These are phyloP conservation scores for Aspergillus amoenus DNA, from an alignment of 2,329 filamentous ascomycete genomes.

Conservation along the genomic window DNA sequence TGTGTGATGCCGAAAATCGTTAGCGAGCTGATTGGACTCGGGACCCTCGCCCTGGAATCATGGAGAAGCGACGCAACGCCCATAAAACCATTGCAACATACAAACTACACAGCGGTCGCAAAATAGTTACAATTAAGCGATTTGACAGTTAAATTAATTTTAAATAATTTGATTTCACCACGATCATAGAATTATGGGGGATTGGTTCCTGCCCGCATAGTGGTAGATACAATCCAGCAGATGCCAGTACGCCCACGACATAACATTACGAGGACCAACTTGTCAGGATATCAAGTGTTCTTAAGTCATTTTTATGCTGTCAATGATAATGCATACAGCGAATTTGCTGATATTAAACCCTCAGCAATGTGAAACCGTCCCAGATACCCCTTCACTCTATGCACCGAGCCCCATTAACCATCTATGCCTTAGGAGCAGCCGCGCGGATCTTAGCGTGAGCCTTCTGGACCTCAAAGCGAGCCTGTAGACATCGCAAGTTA, in stretches of 20 bases:
- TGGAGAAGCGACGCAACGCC: constrained; percentile 28
- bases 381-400: constrained; percentile 44
- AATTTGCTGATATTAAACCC: constrained; percentile 35
- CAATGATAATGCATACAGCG: constrained; percentile 43
- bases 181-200: constrained; percentile 1
- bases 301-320: constrained; percentile 45
- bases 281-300: constrained; percentile 40
- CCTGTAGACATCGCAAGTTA: constrained; percentile 44
- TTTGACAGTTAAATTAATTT: background rate
- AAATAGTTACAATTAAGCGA: background rate
- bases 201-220: constrained; percentile 14
- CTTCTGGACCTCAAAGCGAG: constrained; percentile 96
- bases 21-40: constrained; percentile 38
- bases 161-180: background rate
- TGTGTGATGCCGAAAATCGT: constrained; percentile 47
- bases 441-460: constrained; percentile 89
- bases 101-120: constrained; percentile 2
- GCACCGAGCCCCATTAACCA: constrained; percentile 41
- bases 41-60: constrained; percentile 31
- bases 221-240: constrained; percentile 14
- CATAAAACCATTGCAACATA: constrained; percentile 7
- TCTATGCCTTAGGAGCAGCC: constrained; percentile 65
- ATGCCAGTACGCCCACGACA: constrained; percentile 15
- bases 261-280: constrained; percentile 21
- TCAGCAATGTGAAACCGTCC: constrained; percentile 40